These are phyloP conservation scores for Olyra latifolia DNA, from an alignment of 176 grass and related monocot genomes.

Conservation along the genomic window DNA sequence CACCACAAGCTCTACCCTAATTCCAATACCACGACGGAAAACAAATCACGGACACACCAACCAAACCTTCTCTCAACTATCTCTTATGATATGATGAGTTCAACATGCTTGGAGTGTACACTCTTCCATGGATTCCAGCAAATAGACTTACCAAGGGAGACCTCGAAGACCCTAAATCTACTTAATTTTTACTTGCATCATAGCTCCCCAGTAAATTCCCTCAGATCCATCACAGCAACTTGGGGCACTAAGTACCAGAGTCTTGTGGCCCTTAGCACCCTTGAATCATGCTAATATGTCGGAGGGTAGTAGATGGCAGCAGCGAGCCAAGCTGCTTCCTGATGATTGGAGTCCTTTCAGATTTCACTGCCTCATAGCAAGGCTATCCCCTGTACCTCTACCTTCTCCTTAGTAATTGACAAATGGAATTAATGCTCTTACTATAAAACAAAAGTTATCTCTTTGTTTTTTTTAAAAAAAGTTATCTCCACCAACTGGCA, in stretches of 20 bases:
- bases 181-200: slow-evolving; percentile 36
- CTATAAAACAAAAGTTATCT: no score
- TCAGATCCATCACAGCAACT: slow-evolving; percentile 39
- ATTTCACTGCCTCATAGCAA: slow-evolving; percentile 33
- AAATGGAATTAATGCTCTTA: slow-evolving; percentile 40
- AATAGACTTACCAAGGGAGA: slow-evolving; percentile 34
- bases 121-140: slow-evolving; percentile 60
- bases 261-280: slow-evolving; percentile 29
- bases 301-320: slow-evolving; percentile 45
- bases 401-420: slow-evolving; percentile 23
- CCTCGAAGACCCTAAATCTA: slow-evolving; percentile 40
- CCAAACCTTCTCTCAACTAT: slow-evolving; percentile 32
- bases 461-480: no score
- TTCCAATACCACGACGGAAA: slow-evolving; percentile 29
- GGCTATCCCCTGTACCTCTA: slow-evolving; percentile 15
- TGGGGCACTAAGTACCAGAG: slow-evolving; percentile 38
- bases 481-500: slow-evolving; percentile 26
- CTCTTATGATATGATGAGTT: slow-evolving; percentile 32
- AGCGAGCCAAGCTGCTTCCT: slow-evolving; percentile 38
- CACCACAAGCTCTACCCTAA: slow-evolving; percentile 27
- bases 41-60: slow-evolving; percentile 31
- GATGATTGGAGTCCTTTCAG: slow-evolving; percentile 55
- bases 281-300: slow-evolving; percentile 55
- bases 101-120: slow-evolving; percentile 29
- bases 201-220: slow-evolving; percentile 39